Base-by-base conservation (phyloP, 805 yeast genomes). In the Suhomyces canberraensis region DNA sequence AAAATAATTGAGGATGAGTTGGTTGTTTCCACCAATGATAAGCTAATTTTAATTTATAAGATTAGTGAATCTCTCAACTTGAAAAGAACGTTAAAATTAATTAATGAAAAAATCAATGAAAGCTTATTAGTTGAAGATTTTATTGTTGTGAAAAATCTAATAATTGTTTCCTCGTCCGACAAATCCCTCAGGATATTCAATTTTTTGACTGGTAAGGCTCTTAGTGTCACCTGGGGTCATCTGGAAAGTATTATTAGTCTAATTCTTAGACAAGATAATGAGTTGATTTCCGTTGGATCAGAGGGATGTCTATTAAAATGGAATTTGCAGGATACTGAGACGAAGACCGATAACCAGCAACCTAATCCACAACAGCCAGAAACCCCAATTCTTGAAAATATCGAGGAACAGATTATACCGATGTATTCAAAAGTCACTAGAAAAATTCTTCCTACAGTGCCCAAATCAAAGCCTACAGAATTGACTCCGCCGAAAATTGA, bases 261-360 rank as follows among this genome's bases (percentile, higher is more conserved):
- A 14, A 42, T 56, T 6, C 36, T 60, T 8, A 36, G 45, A 5
- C 36, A 39, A 3, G 47, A 46, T 2, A 40, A 49, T 4, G 50
- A 63, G 11, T 51, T 71, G 18, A 44, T 74, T 1, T 66, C 79
- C 0, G 60, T 75, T 11, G 71, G 80, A 15, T 58, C 58, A 6
- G 80, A 73, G 46, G 84, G 82, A 0, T 76, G 82, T 49, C 50
- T 77, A 34, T 76, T 78, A 41, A 53, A 50, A 5, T 78, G 83
- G 83, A 45, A 47, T 3, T 29, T 60, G 6, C 24, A 27, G 3
- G 49, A 40, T 16, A 14, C 29, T 2, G 29, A 13, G n/a, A 34
- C 19, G 22, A 33, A 14, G 34, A 14, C 4, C 17, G 16, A 16
- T 19, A 16, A 33, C 8, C n/a, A n/a, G n/a, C 29, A 27, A 14